A percentile compares a stretch with the other conserved stretches of the same genome.
Conservation (phyloP, 2,329 filamentous ascomycete genomes). For the Graphium sp. region DNA sequence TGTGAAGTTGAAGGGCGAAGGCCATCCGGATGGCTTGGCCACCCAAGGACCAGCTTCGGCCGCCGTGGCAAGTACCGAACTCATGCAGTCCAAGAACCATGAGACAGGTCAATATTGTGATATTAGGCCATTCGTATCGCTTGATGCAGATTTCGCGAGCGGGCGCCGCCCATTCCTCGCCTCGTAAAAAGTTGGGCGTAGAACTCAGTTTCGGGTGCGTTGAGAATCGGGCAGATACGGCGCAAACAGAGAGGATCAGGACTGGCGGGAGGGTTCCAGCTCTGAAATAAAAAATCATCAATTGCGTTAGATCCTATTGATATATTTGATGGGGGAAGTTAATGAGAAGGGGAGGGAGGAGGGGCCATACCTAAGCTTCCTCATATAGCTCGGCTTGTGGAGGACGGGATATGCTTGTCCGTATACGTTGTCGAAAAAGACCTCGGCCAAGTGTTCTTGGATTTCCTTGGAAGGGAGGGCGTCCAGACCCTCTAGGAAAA, state of each 20-base stretch:
- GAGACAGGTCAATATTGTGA: conserved; percentile 85
- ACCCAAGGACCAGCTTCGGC: conserved; percentile 86
- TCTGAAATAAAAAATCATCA: conserved; percentile 27
- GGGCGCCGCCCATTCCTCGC: conserved; percentile 77
- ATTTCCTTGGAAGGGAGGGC: conserved; percentile 71
- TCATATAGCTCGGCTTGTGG: conserved; percentile 95
- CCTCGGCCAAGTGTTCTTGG: conserved; percentile 82
- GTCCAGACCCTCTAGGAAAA: conserved; percentile 69
- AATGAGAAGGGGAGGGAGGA: no score
- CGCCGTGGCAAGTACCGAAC: conserved; percentile 92
- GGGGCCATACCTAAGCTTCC: conserved; percentile 58
- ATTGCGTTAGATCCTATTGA: no score
- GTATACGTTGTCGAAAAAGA: conserved; percentile 93
- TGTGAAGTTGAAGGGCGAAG: conserved; percentile 85
- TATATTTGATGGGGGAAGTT: no score
- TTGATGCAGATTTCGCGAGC: conserved; percentile 78
- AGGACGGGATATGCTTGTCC: conserved; percentile 88
- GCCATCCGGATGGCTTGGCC: conserved; percentile 95
- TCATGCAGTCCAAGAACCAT: conserved; percentile 82
- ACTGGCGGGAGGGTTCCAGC: conserved; percentile 74
- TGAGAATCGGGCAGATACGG: conserved; percentile 88
- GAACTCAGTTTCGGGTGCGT: conserved; percentile 66
- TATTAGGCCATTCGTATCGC: conserved; percentile 87
- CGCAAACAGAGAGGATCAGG: conserved; percentile 82
- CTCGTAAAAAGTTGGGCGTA: conserved; percentile 64